phyloP scores from a whole-genome alignment of 2,329 filamentous ascomycete genomes.

The Pseudogymnoascus sp. region DNA sequence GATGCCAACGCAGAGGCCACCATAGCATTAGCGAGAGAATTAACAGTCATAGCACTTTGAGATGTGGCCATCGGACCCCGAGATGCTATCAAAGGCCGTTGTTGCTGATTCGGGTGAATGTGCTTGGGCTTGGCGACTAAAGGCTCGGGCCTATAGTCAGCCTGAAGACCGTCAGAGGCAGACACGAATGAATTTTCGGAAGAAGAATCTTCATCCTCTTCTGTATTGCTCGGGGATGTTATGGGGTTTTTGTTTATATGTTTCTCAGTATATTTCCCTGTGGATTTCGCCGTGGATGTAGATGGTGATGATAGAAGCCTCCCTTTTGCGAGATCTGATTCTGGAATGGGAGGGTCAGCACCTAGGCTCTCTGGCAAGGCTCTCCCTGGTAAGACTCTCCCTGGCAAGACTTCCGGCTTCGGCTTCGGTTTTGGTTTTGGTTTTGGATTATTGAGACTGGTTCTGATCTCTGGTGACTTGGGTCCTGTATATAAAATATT shows the following conservation, averaged over 20 bases:
- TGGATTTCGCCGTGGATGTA: background rate
- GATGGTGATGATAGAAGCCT: background rate
- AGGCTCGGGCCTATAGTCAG: background rate
- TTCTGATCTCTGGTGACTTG: background rate
- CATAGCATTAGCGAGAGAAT: conserved; percentile 64
- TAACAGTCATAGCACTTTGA: conserved; percentile 40
- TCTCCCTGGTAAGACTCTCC: background rate
- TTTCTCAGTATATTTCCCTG: background rate
- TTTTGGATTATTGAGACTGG: conserved; percentile 11
- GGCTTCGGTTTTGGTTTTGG: conserved; percentile 26
- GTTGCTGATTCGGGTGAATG: background rate
- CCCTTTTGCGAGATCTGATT: background rate
- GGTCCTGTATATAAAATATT: background rate
- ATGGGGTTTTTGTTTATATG: background rate
- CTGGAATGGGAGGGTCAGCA: background rate
- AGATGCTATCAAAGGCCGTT: background rate
- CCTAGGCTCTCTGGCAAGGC: background rate
- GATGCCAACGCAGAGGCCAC: conserved; percentile 66
- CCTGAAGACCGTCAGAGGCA: conserved; percentile 21
- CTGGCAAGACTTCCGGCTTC: conserved; percentile 12
- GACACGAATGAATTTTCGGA: conserved; percentile 29
- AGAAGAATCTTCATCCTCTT: conserved; percentile 22
- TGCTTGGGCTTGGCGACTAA: background rate
- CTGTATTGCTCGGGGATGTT: background rate
- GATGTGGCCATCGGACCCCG: background rate